Conservation (phyloP, 2,329 filamentous ascomycete genomes). For the Aureobasidium sp. region DNA sequence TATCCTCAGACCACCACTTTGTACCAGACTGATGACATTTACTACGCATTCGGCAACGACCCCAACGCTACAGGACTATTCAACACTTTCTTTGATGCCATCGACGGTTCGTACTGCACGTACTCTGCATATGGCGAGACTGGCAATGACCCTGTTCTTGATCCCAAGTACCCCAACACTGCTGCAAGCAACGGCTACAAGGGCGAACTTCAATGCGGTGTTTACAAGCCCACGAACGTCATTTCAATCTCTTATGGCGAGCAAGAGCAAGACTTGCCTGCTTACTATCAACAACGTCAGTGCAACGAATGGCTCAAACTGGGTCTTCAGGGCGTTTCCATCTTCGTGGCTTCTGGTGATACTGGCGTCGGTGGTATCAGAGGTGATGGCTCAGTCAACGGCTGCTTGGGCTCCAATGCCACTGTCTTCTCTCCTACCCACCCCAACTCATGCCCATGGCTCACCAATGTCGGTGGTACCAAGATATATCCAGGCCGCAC, state of each 20-base stretch:
- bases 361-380: conserved; percentile 30
- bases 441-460: conserved; percentile 26
- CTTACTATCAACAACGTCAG: conserved; percentile 46
- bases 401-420: conserved; percentile 24
- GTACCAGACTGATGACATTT: conserved; percentile 41
- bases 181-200: conserved; percentile 21
- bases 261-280: conserved; percentile 47
- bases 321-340: conserved; percentile 43
- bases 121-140: conserved; percentile 41
- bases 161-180: conserved; percentile 40
- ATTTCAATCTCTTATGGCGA: conserved; percentile 55
- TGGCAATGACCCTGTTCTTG: conserved; percentile 44
- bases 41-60: conserved; percentile 29
- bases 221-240: conserved; percentile 49
- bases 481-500: conserved; percentile 25
- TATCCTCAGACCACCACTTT: conserved; percentile 46
- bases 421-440: conserved; percentile 25
- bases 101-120: conserved; percentile 49
- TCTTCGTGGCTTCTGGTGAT: conserved; percentile 45
- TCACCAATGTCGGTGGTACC: conserved; percentile 27
- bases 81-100: conserved; percentile 45
- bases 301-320: conserved; percentile 42
- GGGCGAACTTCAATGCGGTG: conserved; percentile 38
- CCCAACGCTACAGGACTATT: conserved; percentile 36
- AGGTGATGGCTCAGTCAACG: conserved; percentile 26